These are phyloP conservation scores for Naumovozyma baii DNA, from an alignment of 805 yeast genomes.

Conservation along the genomic window DNA sequence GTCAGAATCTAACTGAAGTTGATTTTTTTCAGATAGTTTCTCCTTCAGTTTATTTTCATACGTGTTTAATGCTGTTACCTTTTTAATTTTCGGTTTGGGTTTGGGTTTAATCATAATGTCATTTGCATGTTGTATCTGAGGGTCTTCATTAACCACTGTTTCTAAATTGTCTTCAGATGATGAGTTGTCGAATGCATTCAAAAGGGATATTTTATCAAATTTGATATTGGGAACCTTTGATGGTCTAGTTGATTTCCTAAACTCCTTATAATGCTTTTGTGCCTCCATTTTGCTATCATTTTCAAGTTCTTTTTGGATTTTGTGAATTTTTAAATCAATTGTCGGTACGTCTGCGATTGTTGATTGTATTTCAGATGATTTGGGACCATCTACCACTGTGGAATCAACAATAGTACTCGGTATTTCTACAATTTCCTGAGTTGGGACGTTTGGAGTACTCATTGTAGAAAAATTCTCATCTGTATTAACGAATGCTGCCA, in stretches of 20 bases:
- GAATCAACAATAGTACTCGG: background rate
- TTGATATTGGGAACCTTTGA: background rate
- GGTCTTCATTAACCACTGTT: background rate
- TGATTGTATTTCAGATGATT: background rate
- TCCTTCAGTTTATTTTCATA: constrained; percentile 17
- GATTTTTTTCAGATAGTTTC: constrained; percentile 6
- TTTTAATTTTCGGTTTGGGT: background rate
- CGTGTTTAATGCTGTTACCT: constrained; percentile 7
- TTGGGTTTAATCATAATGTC: background rate
- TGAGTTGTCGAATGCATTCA: constrained; percentile 16
- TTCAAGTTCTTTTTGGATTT: constrained; percentile 12
- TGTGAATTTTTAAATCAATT: constrained; percentile 9
- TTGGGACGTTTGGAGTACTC: no score
- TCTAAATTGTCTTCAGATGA: constrained; percentile 3
- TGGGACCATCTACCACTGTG: background rate
- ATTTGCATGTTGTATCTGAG: background rate
- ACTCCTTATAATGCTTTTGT: constrained; percentile 3
- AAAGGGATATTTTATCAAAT: constrained; percentile 17
- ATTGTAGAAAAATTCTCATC: no score
- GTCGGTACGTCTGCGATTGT: constrained; percentile 1
- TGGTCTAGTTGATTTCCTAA: background rate
- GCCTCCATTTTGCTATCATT: constrained; percentile 2
- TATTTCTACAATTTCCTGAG: no score
- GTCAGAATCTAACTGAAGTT: constrained; percentile 14
- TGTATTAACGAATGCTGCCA: no score